A percentile compares a stretch with the other conserved stretches of the same genome.
Conservation (phyloP, 225 moss, liverwort and hornwort genomes). For the Rhytidiadelphus loreus region DNA sequence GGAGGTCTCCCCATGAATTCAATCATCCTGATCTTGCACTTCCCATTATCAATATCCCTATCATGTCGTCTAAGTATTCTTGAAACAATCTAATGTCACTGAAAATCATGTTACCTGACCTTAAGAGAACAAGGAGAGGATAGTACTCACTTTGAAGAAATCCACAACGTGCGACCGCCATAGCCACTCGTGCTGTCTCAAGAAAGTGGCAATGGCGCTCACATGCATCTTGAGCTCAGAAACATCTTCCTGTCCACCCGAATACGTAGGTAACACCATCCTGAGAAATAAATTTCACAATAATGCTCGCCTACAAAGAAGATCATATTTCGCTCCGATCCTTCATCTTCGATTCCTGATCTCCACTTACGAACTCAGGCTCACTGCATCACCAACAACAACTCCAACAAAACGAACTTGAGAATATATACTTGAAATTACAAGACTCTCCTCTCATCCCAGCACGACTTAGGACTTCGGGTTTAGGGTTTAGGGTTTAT, state of each 20-base stretch:
- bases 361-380: background rate
- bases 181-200: conserved; percentile 34
- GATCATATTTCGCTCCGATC: background rate
- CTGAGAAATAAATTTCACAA: background rate
- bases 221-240: conserved; percentile 17
- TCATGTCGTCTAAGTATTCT: background rate
- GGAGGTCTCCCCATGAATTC: background rate
- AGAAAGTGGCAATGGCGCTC: conserved; percentile 13
- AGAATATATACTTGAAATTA: background rate
- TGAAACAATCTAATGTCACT: background rate
- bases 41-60: background rate
- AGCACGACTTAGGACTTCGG: background rate
- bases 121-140: background rate
- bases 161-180: conserved; percentile 61
- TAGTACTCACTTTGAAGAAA: conserved; percentile 37
- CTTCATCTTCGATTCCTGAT: background rate
- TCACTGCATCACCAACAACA: background rate
- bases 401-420: background rate
- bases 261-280: conserved; percentile 1
- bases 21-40: background rate
- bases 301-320: background rate
- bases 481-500: background rate
- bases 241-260: background rate
- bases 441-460: background rate
- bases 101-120: background rate